Evolutionary conservation across 2,329 filamentous ascomycete species (phyloP).

Genomic region (Alternaria dauci): DNA sequence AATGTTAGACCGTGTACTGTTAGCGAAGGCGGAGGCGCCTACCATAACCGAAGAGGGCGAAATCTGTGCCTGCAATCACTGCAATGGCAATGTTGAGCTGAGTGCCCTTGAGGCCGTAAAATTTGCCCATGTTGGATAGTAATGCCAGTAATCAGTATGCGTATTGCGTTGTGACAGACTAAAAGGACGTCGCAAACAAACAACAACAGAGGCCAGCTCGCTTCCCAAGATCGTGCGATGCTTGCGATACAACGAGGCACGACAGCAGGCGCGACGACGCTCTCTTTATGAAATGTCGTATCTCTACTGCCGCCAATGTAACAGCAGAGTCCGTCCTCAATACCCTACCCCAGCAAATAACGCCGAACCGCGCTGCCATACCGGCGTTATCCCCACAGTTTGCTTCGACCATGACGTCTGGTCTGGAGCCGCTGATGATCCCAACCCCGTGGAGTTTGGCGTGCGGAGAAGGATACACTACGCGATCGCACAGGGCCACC

Average conservation of each 20-base stretch:
- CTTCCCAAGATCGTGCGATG: neutral
- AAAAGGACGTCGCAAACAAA: neutral
- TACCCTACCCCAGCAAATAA: constrained; percentile 10
- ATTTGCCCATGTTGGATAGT: constrained; percentile 50
- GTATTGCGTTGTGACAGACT: neutral
- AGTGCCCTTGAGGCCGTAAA: constrained; percentile 71
- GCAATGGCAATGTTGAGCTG: constrained; percentile 73
- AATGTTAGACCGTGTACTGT: constrained; percentile 11
- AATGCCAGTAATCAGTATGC: neutral
- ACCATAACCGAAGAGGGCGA: constrained; percentile 72
- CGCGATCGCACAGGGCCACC: constrained; percentile 10
- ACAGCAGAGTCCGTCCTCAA: constrained; percentile 13
- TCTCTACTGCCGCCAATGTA: constrained; percentile 12
- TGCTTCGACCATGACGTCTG: constrained; percentile 25
- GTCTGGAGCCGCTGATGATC: constrained; percentile 21
- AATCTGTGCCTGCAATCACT: constrained; percentile 76
- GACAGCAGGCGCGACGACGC: constrained; percentile 9
- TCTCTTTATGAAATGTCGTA: constrained; percentile 10
- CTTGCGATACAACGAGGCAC: neutral
- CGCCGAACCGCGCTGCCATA: constrained; percentile 14
- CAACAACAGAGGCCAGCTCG: constrained; percentile 3
- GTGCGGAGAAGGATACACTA: constrained; percentile 24
- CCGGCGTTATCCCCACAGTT: constrained; percentile 20
- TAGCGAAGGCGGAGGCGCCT: constrained; percentile 7
- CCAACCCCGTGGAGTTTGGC: constrained; percentile 23